phyloP scores from a whole-genome alignment of 2,329 filamentous ascomycete species.

The Venturia effusa region DNA sequence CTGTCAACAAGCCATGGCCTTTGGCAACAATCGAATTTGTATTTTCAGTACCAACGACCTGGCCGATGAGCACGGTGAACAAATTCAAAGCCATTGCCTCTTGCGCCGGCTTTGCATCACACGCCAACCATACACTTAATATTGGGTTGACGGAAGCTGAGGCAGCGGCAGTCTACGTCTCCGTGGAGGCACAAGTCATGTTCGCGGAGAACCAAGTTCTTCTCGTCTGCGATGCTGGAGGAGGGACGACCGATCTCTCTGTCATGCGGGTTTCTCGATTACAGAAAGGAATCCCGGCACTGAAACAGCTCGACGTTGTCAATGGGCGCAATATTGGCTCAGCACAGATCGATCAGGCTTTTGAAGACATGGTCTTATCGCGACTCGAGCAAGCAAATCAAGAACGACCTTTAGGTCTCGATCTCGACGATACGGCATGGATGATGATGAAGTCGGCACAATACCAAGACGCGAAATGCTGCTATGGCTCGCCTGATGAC shows the following conservation, averaged over 20 bases:
- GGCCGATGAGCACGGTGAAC: conserved; percentile 42
- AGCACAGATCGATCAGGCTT: conserved; percentile 29
- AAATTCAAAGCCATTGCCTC: conserved; percentile 38
- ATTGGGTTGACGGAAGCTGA: conserved; percentile 44
- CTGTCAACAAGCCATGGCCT: conserved; percentile 31
- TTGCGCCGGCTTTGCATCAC: conserved; percentile 38
- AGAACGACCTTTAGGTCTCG: conserved; percentile 19
- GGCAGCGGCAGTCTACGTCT: conserved; percentile 41
- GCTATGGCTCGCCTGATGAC: conserved; percentile 27
- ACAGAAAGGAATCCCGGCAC: conserved; percentile 18
- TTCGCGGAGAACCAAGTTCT: conserved; percentile 33
- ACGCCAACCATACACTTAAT: conserved; percentile 25
- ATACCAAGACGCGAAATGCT: conserved; percentile 31
- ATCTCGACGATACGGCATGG: conserved; percentile 27
- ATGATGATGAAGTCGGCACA: conserved; percentile 30
- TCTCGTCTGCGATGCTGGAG: conserved; percentile 40
- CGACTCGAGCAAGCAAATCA: conserved; percentile 22
- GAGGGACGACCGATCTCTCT: conserved; percentile 35
- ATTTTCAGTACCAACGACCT: conserved; percentile 49
- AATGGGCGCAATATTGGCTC: conserved; percentile 31
- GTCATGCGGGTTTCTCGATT: conserved; percentile 25
- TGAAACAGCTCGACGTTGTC: conserved; percentile 27
- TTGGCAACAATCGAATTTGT: conserved; percentile 40
- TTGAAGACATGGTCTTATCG: conserved; percentile 24
- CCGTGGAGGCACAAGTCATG: conserved; percentile 25